phyloP scores from a whole-genome alignment of 192 early-diverging fungal genomes.

The Coemansia sp. region DNA sequence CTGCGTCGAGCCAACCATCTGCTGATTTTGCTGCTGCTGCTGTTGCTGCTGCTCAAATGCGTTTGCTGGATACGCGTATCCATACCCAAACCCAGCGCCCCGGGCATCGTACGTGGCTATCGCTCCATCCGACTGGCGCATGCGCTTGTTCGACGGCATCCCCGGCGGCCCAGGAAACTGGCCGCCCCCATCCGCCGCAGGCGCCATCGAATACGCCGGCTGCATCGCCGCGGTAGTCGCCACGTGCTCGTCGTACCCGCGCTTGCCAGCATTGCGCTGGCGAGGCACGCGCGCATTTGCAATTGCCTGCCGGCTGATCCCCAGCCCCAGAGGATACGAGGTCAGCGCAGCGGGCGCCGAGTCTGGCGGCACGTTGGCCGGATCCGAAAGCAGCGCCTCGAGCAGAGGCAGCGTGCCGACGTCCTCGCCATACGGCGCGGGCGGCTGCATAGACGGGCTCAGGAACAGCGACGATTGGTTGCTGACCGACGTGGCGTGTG shows the following conservation, averaged over 20 bases:
- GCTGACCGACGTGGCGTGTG: not conserved
- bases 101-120: not conserved
- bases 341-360: conserved; percentile 21
- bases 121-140: conserved; percentile 13
- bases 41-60: conserved; percentile 13
- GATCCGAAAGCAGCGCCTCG: conserved; percentile 41
- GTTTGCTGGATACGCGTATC: not conserved
- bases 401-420: conserved; percentile 36
- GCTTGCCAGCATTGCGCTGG: not conserved
- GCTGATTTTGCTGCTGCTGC: not conserved
- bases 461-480: conserved; percentile 10
- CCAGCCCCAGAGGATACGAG: not conserved
- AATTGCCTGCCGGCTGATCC: conserved; percentile 2
- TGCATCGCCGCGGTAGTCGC: not conserved
- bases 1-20: not conserved
- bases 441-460: conserved; percentile 10
- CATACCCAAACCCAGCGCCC: not conserved
- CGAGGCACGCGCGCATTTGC: too few relatives aligned
- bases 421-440: conserved; percentile 7
- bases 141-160: conserved; percentile 18
- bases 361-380: conserved; percentile 16
- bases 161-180: not conserved
- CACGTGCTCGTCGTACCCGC: not conserved
- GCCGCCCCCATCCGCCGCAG: not conserved
- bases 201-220: not conserved